Base-by-base conservation (phyloP, 2,329 filamentous ascomycete species). In the Elsinoe fawcettii region DNA sequence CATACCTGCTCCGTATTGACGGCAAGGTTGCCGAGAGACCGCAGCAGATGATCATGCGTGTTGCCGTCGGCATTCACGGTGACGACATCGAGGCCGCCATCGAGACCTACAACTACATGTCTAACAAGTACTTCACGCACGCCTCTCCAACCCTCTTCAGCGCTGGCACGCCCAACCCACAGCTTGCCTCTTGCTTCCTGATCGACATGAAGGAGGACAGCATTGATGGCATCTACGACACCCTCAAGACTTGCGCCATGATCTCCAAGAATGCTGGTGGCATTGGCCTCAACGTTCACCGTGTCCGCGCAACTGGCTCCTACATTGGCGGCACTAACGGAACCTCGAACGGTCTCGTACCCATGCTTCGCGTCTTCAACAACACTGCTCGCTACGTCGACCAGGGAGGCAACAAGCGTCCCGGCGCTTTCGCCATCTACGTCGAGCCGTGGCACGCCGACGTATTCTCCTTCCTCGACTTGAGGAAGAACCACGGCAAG, bases 11-110 rank as follows among this genome's bases (percentile, higher is more conserved):
- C 65, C 91, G 95, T 71, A 87, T 97, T 64, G 83, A 96, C 67
- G 91, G 90, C 71, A 95, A 96, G 77, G 90, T 97, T 70, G 92
- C 91, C 55, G 93, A 99, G 79, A 85, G 93, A 67, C 93, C 93
- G 44, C 93, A 99, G 76, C 93, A 99, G 78, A 93, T 99, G 90
- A 92, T 99, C 67, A 99, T 99, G 93, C 90, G 93, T 81, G 93
- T 99, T 56, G 84, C 93, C 65, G 92, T 99, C 59, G 93, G 93
- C 59, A 96, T 99, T 66, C 95, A 95, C 79, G 91, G 91, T 60
- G 89, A 96, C 62, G 83, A 97, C 68, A 87, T 99, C 60, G 93
- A 97, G 77, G 89, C 86, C 69, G 92, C 90, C 62, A 85, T 97
- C 56, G 90, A 99, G 81, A 97, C 93, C 41, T 99, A 99, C 80